Evolutionary conservation across 164 flowering plant genomes (phyloP).

Genomic region (Berberis vulgaris): DNA sequence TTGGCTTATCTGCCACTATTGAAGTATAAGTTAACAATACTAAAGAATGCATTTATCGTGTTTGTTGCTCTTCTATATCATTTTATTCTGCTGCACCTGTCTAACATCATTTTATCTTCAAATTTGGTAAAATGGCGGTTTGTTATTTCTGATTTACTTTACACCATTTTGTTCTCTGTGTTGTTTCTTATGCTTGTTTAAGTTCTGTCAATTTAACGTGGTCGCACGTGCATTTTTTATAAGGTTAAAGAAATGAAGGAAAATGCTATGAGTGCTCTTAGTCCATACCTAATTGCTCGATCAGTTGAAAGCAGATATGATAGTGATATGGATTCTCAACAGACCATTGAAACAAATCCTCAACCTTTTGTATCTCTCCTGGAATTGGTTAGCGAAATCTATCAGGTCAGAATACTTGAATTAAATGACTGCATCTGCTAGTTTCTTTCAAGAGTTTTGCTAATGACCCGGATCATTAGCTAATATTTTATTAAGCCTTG

Average conservation of each 20-base stretch:
- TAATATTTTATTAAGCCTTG: too few relatives aligned
- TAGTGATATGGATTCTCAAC: slow-evolving; percentile 29
- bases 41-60: too few relatives aligned
- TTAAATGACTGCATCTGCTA: neutral
- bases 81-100: too few relatives aligned
- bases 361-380: slow-evolving; percentile 80
- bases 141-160: neutral
- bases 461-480: too few relatives aligned
- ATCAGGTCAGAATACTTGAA: slow-evolving; percentile 45
- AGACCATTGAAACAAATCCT: slow-evolving; percentile 24
- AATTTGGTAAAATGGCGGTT: neutral
- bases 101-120: too few relatives aligned
- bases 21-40: too few relatives aligned
- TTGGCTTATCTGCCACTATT: too few relatives aligned
- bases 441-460: too few relatives aligned
- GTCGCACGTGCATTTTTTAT: slow-evolving; percentile 6
- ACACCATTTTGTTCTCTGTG: neutral
- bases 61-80: too few relatives aligned
- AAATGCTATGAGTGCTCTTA: slow-evolving; percentile 72
- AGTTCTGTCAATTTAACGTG: slow-evolving; percentile 3
- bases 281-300: slow-evolving; percentile 44
- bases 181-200: neutral
- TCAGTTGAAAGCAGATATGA: slow-evolving; percentile 40
- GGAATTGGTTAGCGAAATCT: slow-evolving; percentile 94
- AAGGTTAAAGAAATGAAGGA: slow-evolving; percentile 96